Evolutionary conservation across 331 rosid species (phyloP).

Genomic region (Saraca asoca): DNA sequence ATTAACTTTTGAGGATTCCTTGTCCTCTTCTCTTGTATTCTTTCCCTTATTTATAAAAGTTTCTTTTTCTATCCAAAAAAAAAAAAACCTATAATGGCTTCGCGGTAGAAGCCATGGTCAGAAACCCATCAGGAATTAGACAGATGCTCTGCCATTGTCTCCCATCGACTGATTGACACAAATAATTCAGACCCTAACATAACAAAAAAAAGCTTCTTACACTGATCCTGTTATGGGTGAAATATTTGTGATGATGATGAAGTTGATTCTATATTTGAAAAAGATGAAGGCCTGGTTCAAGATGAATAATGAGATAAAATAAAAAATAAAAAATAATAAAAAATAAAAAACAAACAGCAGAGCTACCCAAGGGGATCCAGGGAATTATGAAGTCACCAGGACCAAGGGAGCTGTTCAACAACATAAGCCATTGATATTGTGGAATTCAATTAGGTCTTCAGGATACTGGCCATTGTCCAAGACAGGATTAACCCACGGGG

Average conservation of each 20-base stretch:
- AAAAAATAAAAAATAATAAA: too few relatives aligned
- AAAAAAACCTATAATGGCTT: background rate
- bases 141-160: conserved; percentile 3
- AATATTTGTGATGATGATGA: background rate
- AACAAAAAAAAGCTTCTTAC: background rate
- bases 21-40: too few relatives aligned
- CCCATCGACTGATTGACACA: conserved; percentile 1
- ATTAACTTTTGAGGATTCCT: too few relatives aligned
- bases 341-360: too few relatives aligned
- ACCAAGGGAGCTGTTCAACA: background rate
- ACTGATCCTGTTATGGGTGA: background rate
- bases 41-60: too few relatives aligned
- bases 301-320: background rate
- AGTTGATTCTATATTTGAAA: background rate
- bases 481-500: background rate
- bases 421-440: background rate
- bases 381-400: background rate
- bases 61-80: too few relatives aligned
- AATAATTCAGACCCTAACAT: background rate
- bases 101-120: background rate
- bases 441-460: conserved; percentile 10
- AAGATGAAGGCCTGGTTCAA: background rate
- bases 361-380: background rate
- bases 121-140: background rate
- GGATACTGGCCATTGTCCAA: background rate